Conservation (phyloP, 2,329 filamentous ascomycete species). For the Colletotrichum acutatum region DNA sequence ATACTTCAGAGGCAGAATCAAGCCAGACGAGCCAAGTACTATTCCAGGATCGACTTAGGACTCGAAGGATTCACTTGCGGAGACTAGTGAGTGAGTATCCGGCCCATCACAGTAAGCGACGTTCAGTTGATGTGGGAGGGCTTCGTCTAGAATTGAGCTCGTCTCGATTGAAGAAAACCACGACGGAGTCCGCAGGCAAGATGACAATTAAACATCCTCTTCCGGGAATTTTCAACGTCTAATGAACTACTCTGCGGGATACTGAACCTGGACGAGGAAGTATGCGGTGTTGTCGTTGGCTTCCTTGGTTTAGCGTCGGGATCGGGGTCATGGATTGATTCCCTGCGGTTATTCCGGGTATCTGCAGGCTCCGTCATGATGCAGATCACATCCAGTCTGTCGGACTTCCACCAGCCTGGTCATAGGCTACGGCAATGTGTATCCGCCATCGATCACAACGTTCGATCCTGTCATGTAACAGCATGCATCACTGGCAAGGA, state of each 20-base stretch:
- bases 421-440: background rate
- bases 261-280: background rate
- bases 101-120: background rate
- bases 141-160: background rate
- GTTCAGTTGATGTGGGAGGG: too few species aligned
- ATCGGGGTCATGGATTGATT: background rate
- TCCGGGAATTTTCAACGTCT: background rate
- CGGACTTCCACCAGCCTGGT: background rate
- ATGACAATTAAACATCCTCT: background rate
- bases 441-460: background rate
- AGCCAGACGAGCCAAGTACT: background rate
- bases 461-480: background rate
- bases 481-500: background rate
- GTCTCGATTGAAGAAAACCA: background rate
- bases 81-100: background rate
- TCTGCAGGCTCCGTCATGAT: background rate
- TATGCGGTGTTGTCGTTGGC: background rate
- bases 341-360: background rate
- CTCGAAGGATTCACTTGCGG: conserved; percentile 4
- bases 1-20: background rate
- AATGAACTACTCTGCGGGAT: background rate
- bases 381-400: background rate
- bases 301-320: background rate
- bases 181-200: background rate
- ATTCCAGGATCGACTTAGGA: background rate